A percentile compares a stretch with the other conserved stretches of the same genome.
Evolutionary conservation across 2,329 filamentous ascomycete genomes (phyloP).

Genomic region (Scedosporium dehoogii): DNA sequence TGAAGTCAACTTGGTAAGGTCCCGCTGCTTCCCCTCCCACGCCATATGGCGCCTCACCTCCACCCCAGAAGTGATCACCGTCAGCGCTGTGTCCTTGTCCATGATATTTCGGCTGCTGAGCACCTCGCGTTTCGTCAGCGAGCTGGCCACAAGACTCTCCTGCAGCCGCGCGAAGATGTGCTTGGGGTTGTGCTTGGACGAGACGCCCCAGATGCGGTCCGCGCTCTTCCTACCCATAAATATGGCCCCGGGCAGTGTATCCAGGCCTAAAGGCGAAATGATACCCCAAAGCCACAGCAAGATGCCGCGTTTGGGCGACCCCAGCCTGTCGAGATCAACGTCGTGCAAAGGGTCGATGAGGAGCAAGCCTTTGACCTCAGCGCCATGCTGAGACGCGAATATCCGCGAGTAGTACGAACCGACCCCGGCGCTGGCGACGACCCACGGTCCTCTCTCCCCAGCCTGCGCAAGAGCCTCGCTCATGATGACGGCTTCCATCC

Average conservation of each 20-base stretch:
- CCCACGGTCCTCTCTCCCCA: slow-evolving; percentile 80
- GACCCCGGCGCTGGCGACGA: slow-evolving; percentile 76
- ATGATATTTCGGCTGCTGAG: slow-evolving; percentile 71
- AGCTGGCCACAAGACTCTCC: slow-evolving; percentile 79
- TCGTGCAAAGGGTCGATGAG: slow-evolving; percentile 87
- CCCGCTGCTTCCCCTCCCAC: slow-evolving; percentile 80
- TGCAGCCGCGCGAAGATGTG: slow-evolving; percentile 86
- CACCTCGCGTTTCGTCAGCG: slow-evolving; percentile 76
- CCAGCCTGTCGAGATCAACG: slow-evolving; percentile 63
- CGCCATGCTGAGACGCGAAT: slow-evolving; percentile 74
- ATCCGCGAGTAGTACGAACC: slow-evolving; percentile 86
- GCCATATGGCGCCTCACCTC: slow-evolving; percentile 53
- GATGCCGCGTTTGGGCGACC: slow-evolving; percentile 63
- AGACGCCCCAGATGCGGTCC: slow-evolving; percentile 76
- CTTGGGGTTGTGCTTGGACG: slow-evolving; percentile 70
- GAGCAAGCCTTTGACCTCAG: slow-evolving; percentile 66
- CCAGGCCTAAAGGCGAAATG: slow-evolving; percentile 76
- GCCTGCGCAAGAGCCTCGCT: slow-evolving; percentile 74
- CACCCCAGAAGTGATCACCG: slow-evolving; percentile 72
- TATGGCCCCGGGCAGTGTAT: slow-evolving; percentile 68
- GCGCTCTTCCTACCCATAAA: slow-evolving; percentile 71
- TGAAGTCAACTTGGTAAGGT: slow-evolving; percentile 69
- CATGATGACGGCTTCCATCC: slow-evolving; percentile 82
- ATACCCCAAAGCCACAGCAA: slow-evolving; percentile 77
- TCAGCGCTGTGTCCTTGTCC: slow-evolving; percentile 61